These are phyloP conservation scores for Cryptococcus amylolentus DNA, from an alignment of 1,284 basidiomycete species.

Conservation along the genomic window DNA sequence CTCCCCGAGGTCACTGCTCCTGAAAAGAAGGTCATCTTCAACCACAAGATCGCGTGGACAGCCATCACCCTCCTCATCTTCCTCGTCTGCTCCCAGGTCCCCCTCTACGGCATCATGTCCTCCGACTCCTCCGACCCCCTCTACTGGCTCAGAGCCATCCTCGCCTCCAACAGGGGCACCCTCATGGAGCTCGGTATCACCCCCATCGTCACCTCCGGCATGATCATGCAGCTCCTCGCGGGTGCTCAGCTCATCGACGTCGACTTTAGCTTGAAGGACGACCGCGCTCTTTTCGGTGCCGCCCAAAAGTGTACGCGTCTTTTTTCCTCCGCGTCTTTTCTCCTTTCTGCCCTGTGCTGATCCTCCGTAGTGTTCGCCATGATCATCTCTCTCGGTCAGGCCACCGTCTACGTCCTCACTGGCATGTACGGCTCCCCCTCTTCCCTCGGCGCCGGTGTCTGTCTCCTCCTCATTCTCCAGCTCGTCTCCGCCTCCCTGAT, in stretches of 20 bases:
- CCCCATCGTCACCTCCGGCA: constrained; percentile 94
- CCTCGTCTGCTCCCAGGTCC: constrained; percentile 95
- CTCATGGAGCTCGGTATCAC: constrained; percentile 99
- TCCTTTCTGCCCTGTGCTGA: constrained; percentile 5
- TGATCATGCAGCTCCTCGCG: constrained; percentile 99
- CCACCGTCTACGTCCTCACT: constrained; percentile 94
- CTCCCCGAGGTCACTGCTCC: constrained; percentile 93
- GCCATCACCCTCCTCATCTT: constrained; percentile 95
- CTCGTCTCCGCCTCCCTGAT: constrained; percentile 90
- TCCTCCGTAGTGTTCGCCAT: constrained; percentile 80
- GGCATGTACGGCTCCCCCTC: constrained; percentile 93
- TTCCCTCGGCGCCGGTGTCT: constrained; percentile 94
- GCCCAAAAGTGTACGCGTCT: constrained; percentile 87
- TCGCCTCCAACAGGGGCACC: constrained; percentile 96
- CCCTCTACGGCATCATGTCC: constrained; percentile 96
- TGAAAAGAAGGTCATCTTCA: constrained; percentile 93
- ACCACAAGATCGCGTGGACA: constrained; percentile 95
- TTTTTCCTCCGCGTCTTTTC: neutral
- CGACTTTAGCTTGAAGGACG: constrained; percentile 95
- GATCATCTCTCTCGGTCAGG: constrained; percentile 93
- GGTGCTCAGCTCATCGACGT: constrained; percentile 97
- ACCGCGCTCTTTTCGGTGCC: constrained; percentile 89
- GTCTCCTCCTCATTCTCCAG: constrained; percentile 89
- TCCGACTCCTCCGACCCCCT: constrained; percentile 96
- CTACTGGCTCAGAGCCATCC: constrained; percentile 99